Base-by-base conservation (phyloP, 805 yeast genomes). In the Danielozyma ontarioensis region DNA sequence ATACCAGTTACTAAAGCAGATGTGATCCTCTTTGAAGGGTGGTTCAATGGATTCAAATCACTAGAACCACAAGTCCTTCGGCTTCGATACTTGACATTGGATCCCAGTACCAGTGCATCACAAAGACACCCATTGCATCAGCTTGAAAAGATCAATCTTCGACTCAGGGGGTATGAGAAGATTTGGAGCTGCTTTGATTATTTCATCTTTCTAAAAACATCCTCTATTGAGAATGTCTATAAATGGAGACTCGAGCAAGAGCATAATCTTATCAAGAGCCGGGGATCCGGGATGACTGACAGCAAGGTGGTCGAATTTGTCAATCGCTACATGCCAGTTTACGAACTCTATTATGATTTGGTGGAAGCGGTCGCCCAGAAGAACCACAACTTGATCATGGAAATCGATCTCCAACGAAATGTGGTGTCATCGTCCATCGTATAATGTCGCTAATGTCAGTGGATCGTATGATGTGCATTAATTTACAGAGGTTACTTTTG, bases 251-350 rank as follows among this genome's bases (percentile, higher is more conserved):
- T 71, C 4, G 76, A 87, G 51, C 86, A 80, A 51, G 96, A 87
- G 48, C 80, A 80, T 37, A 71, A 62, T 2, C 57, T 86, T 46
- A 74, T 79, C 8, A 32, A 35, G 13, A 28, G 29, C 11, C 65
- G 56, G 16, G 96, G 95, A 0, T 33, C 46, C 1, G 97, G 97
- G 0, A 89, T 93, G 97, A 58, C 80, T 2, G 93, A 84, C 44
- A 67, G 51, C 1, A 72, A 81, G 45, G 96, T 90, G 4, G 56
- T 44, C 7, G 42, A 42, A 13, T 93, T 93, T 64, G 80, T 90
- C 8, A 76, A 81, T 39, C 71, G 95, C 39, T 90, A 90, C 56
- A 82, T 84, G 87, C 95, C 95, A 1, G 74, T 82, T 24, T 90
- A 90, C 48, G 72, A 76, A 40, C 49, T 89, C 14, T 93, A 84